Evolutionary conservation across 768 basidiomycete species (phyloP).

Genomic region (Floccularia luteovirens): DNA sequence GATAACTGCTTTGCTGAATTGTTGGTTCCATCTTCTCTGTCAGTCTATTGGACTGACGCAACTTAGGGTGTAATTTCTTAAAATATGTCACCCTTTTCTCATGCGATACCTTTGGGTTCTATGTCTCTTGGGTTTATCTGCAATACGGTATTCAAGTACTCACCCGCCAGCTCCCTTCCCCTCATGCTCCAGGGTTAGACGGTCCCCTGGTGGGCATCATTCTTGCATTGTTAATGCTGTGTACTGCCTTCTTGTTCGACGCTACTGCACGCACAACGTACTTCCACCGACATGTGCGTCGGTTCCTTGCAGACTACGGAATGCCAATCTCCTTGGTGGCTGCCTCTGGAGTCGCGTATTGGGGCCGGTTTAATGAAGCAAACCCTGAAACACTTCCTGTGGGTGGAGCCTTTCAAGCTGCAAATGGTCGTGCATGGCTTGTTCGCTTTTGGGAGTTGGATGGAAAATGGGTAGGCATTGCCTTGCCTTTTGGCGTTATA

Average conservation of each 20-base stretch:
- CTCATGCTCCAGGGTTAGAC: slow-evolving; percentile 23
- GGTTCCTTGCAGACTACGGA: slow-evolving; percentile 81
- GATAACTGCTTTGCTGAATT: slow-evolving; percentile 74
- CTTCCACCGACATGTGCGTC: slow-evolving; percentile 68
- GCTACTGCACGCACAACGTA: slow-evolving; percentile 51
- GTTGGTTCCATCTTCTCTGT: slow-evolving; percentile 26
- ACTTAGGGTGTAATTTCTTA: slow-evolving; percentile 71
- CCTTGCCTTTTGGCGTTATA: slow-evolving; percentile 82
- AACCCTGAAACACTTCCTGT: slow-evolving; percentile 64
- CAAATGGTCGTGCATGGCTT: slow-evolving; percentile 71
- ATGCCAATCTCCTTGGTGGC: slow-evolving; percentile 85
- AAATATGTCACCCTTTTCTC: slow-evolving; percentile 86
- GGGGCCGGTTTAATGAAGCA: slow-evolving; percentile 66
- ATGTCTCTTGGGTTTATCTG: slow-evolving; percentile 84
- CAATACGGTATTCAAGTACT: slow-evolving; percentile 87
- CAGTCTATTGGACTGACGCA: slow-evolving; percentile 1
- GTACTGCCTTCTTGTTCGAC: slow-evolving; percentile 68
- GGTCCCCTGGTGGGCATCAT: slow-evolving; percentile 60
- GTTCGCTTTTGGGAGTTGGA: slow-evolving; percentile 86
- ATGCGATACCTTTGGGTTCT: slow-evolving; percentile 91
- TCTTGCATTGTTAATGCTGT: slow-evolving; percentile 72
- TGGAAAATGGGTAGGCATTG: slow-evolving; percentile 83
- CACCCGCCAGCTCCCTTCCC: slow-evolving; percentile 55
- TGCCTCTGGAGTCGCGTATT: slow-evolving; percentile 73
- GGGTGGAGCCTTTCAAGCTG: slow-evolving; percentile 61